Evolutionary conservation across 441 rosid species (phyloP), one percentile per base, ranked within the genome.

Genomic region (Heliophila coronopifolia): DNA sequence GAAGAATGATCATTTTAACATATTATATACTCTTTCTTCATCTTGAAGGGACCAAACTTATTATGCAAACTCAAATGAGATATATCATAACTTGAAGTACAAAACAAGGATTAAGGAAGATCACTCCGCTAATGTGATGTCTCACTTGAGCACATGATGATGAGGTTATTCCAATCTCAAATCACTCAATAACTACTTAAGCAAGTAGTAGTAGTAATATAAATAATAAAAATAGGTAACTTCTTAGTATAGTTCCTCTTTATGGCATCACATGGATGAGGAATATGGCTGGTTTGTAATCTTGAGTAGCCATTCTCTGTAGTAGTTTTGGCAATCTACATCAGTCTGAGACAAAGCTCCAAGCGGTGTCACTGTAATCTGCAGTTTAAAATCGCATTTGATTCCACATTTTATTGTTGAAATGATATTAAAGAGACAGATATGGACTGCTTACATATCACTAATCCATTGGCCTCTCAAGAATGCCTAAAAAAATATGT

Each of bases 301-400:
- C 33, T 46, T 65, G 8, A 88, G 85, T 41, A 86, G 64, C 95
- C 91, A 89, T 50, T 74, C 74, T 49, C 40, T 67, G 54, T 77
- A 81, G 73, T 67, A 85, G 4, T 70, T 54, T 34, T 60, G 63
- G 44, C 70, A 52, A 53, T 72, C 80, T n/a, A 36, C 24, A 49
- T 86, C 88, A 2, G 76, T 77, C 4, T 63, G 79, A 54, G 93
- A 79, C 5, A 86, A 76, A 9, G 85, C 94, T 49, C 72, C 78
- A 50, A 89, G 78, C 16, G 86, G 94, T 28, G 94, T 83, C 33
- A 89, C 78, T 17, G 88, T 78, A 58, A 89, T 86, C 97, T 86
- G 82, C 58, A 66, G 3, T 54, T 38, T 2, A 6, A 80, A 13
- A 33, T 27, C 38, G 35, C 12, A 2, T 7, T 50, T 44, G 32